These are phyloP conservation scores for Zymoseptoria passerinii DNA, from an alignment of 2,329 filamentous ascomycete species.

Conservation along the genomic window DNA sequence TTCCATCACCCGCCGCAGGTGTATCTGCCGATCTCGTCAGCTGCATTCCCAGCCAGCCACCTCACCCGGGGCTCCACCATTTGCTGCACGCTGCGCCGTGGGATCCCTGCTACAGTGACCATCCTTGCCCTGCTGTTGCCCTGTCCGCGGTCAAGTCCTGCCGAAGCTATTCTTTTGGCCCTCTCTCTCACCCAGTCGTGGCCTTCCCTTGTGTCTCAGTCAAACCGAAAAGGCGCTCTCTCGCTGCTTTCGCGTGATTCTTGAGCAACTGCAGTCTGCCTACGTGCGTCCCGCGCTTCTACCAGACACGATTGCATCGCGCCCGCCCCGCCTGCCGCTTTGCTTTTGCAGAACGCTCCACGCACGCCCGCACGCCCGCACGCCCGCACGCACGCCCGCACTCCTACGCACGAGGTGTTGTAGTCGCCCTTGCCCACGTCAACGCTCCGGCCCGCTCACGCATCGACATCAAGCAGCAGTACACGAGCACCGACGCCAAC, in stretches of 20 bases:
- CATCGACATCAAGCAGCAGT: slow-evolving; percentile 2
- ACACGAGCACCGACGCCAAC: slow-evolving; percentile 1
- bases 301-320: slow-evolving; percentile 1
- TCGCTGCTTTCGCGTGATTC: slow-evolving; percentile 13
- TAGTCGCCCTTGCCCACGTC: slow-evolving; percentile 9
- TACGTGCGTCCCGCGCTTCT: slow-evolving; percentile 12
- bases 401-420: slow-evolving; percentile 15
- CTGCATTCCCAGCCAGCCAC: neutral
- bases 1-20: neutral
- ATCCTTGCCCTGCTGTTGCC: slow-evolving; percentile 9
- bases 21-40: neutral
- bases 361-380: neutral
- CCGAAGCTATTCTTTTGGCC: neutral
- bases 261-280: slow-evolving; percentile 15
- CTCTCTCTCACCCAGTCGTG: slow-evolving; percentile 6
- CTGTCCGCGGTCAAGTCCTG: neutral
- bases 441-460: slow-evolving; percentile 12
- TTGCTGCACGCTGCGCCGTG: slow-evolving; percentile 10
- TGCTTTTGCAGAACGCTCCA: neutral
- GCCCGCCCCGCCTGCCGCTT: slow-evolving; percentile 7
- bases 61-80: slow-evolving; percentile 10
- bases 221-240: slow-evolving; percentile 12
- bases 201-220: slow-evolving; percentile 13
- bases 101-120: slow-evolving; percentile 11
- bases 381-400: neutral